Evolutionary conservation across 2,329 filamentous ascomycete species (phyloP).

Genomic region (Aspergillus japonicus): DNA sequence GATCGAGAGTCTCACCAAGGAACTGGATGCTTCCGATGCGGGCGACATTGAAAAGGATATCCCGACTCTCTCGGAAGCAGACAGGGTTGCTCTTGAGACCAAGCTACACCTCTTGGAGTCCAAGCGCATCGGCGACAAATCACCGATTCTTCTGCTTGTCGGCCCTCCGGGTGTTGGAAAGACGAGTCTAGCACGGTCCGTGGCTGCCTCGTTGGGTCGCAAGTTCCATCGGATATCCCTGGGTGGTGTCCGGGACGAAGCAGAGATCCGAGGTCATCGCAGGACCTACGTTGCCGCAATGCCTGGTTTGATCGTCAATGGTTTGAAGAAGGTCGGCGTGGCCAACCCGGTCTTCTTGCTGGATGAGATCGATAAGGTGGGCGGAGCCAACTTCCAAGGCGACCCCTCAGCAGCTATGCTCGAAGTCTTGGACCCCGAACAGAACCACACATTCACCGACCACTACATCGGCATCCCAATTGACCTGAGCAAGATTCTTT

Average conservation of each 20-base stretch:
- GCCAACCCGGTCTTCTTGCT: constrained; percentile 93
- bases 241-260: constrained; percentile 91
- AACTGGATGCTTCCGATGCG: constrained; percentile 38
- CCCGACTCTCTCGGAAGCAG: constrained; percentile 46
- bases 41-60: constrained; percentile 59
- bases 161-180: constrained; percentile 95
- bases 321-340: constrained; percentile 91
- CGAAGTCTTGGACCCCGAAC: constrained; percentile 94
- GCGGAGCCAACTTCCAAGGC: constrained; percentile 85
- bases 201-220: constrained; percentile 85
- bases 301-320: constrained; percentile 92
- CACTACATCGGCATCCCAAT: constrained; percentile 96
- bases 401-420: constrained; percentile 97
- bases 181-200: constrained; percentile 89
- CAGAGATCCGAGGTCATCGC: constrained; percentile 91
- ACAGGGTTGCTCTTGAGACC: constrained; percentile 50
- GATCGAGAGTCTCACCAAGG: constrained; percentile 57
- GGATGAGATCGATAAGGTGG: constrained; percentile 97
- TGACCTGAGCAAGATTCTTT: constrained; percentile 92
- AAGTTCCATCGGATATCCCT: constrained; percentile 98
- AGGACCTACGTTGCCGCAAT: constrained; percentile 98
- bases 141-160: constrained; percentile 88
- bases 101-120: constrained; percentile 75
- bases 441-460: constrained; percentile 91
- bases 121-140: constrained; percentile 88